Percentiles rank a stretch among this genome's conserved stretches.
These are phyloP conservation scores for Boletus subcaerulescens DNA, from an alignment of 768 basidiomycete genomes.

Conservation along the genomic window DNA sequence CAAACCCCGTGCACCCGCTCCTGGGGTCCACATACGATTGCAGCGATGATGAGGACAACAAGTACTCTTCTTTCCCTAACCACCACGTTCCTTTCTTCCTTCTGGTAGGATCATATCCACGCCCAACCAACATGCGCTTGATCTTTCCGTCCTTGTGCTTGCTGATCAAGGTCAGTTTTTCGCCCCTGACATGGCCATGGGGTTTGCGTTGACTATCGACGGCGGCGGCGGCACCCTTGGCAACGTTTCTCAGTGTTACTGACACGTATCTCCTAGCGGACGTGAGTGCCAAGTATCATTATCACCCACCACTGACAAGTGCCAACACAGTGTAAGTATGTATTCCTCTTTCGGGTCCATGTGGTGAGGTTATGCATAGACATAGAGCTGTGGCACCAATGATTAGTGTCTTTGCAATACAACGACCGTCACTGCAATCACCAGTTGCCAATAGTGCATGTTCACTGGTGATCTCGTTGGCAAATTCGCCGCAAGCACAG, in stretches of 20 bases:
- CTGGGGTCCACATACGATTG: too few species aligned
- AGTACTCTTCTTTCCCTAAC: conserved; percentile 11
- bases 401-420: conserved; percentile 54
- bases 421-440: conserved; percentile 34
- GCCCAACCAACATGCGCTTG: conserved; percentile 27
- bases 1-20: conserved; percentile 4
- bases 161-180: conserved; percentile 56
- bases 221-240: conserved; percentile 40
- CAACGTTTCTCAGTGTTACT: conserved; percentile 41
- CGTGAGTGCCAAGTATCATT: conserved; percentile 21
- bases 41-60: too few species aligned
- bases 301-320: conserved; percentile 21
- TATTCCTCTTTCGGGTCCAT: neutral
- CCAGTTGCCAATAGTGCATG: conserved; percentile 45
- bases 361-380: neutral
- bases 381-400: conserved; percentile 42
- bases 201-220: conserved; percentile 48
- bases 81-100: conserved; percentile 13
- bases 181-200: neutral
- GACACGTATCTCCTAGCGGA: conserved; percentile 27
- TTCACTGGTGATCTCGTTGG: conserved; percentile 48
- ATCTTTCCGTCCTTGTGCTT: conserved; percentile 37
- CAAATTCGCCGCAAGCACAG: conserved; percentile 45
- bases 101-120: conserved; percentile 32
- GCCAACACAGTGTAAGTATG: conserved; percentile 31